Base-by-base conservation (phyloP, 495 filamentous ascomycete genomes). In the Lophiostoma macrostomum region DNA sequence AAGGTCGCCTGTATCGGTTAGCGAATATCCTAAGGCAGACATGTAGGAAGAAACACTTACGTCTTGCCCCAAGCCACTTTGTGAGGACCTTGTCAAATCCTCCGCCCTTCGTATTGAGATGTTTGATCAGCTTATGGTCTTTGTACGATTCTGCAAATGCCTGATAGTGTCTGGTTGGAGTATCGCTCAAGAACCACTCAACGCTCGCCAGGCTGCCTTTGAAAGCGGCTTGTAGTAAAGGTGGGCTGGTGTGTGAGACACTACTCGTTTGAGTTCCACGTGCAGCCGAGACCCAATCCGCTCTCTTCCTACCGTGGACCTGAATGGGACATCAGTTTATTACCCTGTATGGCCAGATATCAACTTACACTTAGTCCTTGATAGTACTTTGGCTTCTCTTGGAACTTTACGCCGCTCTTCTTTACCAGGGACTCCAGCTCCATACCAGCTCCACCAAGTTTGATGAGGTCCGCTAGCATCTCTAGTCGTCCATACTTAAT, bases 141-240 rank as follows among this genome's bases (percentile, higher is more conserved):
- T 67, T 69, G 44, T 85, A 74, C 7, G 73, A 72, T 35, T 79
- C 76, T 11, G 76, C 71, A 56, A 87, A 91, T 32, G 84, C 74
- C 8, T 72, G 62, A 58, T 90, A 91, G 36, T 74, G 67, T 27
- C 81, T 69, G 51, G 74, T 58, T 0, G 85, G 84, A 0, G 79
- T 75, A 27, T 84, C 82, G 32, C 82, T 79, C 39, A 88, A 65
- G 60, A 86, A 85, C 80, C 83, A 91, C 61, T 88, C 80, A 0
- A 81, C 76, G 24, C 74, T 74, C 7, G 80, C 76, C 22, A 91
- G 64, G 14, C 69, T 79, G 13, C 83, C 83, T 10, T 63, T 36
- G 8, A 68, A 43, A 0, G 84, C 84, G 14, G 83, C 79, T 18
- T 73, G 58, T 1, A 89, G 69, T 11, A 87, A 67, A 1, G 85